Percentiles rank a stretch among this genome's conserved stretches.
These are phyloP conservation scores for Sclerotinia nivalis DNA, from an alignment of 2,329 filamentous ascomycete genomes.

Conservation along the genomic window DNA sequence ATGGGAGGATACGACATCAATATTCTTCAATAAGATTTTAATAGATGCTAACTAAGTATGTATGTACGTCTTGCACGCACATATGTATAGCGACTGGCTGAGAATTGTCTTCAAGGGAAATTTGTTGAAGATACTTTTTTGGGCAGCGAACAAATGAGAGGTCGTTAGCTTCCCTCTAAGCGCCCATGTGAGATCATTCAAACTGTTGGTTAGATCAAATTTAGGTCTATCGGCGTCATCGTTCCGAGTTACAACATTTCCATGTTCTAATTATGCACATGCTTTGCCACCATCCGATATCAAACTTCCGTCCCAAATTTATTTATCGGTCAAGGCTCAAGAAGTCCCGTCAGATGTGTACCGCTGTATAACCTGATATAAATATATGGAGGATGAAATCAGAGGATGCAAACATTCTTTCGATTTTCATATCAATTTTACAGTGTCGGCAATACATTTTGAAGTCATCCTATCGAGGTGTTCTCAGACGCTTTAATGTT, in stretches of 20 bases:
- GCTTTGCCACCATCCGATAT: background rate
- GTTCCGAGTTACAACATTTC: constrained; percentile 2
- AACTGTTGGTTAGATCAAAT: background rate
- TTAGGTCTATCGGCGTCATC: background rate
- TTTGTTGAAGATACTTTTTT: background rate
- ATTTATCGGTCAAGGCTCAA: background rate
- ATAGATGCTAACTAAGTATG: background rate
- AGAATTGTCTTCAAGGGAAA: background rate
- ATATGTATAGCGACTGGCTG: background rate
- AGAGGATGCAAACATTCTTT: background rate
- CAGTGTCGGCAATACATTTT: background rate
- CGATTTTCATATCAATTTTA: background rate
- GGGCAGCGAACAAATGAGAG: background rate
- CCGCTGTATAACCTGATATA: background rate
- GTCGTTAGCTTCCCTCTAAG: background rate
- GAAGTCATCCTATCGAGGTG: background rate
- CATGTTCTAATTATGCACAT: too few relatives aligned
- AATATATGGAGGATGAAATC: background rate
- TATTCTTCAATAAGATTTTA: background rate
- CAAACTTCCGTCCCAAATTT: background rate
- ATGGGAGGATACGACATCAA: background rate
- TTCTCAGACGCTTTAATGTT: background rate
- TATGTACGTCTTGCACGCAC: background rate
- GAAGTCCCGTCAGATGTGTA: background rate
- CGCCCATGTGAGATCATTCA: constrained; percentile 1